phyloP scores from a whole-genome alignment of 1,284 basidiomycete genomes.

The Rhodotorula glutinis region DNA sequence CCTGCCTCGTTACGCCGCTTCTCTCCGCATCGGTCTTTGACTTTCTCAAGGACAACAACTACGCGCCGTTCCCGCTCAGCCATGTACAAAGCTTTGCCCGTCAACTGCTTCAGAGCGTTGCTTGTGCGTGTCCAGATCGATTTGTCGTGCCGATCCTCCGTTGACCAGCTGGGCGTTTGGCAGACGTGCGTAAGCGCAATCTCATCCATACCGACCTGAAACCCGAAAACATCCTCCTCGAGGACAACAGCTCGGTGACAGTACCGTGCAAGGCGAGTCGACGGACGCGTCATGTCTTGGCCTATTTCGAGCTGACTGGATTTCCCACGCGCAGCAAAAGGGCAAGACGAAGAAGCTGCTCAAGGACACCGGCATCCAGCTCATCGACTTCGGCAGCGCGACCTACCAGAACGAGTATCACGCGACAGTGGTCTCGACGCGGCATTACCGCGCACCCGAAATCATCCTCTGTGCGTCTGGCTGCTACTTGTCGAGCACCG shows the following conservation, averaged over 20 bases:
- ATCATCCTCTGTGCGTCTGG: conserved; percentile 82
- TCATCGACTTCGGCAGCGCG: conserved; percentile 98
- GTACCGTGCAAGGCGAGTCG: conserved; percentile 11
- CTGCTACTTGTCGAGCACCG: not conserved
- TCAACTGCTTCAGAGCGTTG: conserved; percentile 87
- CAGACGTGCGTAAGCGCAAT: conserved; percentile 86
- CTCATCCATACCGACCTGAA: conserved; percentile 98
- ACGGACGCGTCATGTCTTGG: not conserved
- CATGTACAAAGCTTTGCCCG: conserved; percentile 96
- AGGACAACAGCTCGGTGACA: conserved; percentile 52
- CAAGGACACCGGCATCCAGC: conserved; percentile 82
- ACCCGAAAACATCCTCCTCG: conserved; percentile 95
- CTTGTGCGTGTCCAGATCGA: conserved; percentile 66
- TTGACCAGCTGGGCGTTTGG: not conserved
- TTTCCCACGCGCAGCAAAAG: conserved; percentile 7
- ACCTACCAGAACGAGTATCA: conserved; percentile 99
- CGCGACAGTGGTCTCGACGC: conserved; percentile 92
- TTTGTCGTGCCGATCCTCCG: not conserved
- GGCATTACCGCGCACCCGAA: conserved; percentile 98
- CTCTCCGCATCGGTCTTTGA: conserved; percentile 98
- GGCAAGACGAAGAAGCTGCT: conserved; percentile 61
- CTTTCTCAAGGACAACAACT: conserved; percentile 97
- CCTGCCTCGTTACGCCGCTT: conserved; percentile 94
- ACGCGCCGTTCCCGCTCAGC: conserved; percentile 88
- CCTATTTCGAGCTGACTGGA: not conserved